phyloP scores from a whole-genome alignment of 208 protist genomes.

The Trypanosomatidae sp. region DNA sequence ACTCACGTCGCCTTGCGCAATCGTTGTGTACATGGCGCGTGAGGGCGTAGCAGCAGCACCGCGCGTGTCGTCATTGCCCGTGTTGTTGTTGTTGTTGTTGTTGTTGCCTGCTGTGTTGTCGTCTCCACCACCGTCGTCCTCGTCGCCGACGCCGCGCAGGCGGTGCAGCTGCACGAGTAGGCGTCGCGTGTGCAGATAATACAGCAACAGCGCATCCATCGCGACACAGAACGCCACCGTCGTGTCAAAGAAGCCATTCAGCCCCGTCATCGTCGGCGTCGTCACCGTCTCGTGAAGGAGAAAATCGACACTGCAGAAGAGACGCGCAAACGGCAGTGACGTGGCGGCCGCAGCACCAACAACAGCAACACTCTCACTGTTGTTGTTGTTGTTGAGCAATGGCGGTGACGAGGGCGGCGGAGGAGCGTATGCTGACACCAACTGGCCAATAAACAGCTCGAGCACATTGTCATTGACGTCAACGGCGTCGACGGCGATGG shows the following conservation, averaged over 20 bases:
- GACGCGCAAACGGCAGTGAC: constrained; percentile 20
- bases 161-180: constrained; percentile 81
- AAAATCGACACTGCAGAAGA: constrained; percentile 85
- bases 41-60: constrained; percentile 16
- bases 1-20: constrained; percentile 63
- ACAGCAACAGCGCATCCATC: constrained; percentile 79
- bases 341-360: constrained; percentile 16
- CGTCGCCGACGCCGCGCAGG: constrained; percentile 54
- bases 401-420: neutral
- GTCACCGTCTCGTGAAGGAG: constrained; percentile 83
- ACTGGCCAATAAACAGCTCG: constrained; percentile 84
- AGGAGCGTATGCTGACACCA: constrained; percentile 53
- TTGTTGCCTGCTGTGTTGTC: neutral
- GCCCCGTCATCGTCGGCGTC: constrained; percentile 58
- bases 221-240: constrained; percentile 71
- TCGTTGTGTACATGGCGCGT: constrained; percentile 58
- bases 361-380: too few species aligned
- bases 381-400: neutral
- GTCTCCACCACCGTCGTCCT: neutral
- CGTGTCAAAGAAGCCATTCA: constrained; percentile 86
- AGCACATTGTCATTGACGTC: constrained; percentile 59
- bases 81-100: neutral
- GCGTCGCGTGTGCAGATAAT: constrained; percentile 72
- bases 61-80: constrained; percentile 5
- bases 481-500: constrained; percentile 24